Evolutionary conservation across 2,329 filamentous ascomycete species (phyloP).

Genomic region (Nothophoma quercina): DNA sequence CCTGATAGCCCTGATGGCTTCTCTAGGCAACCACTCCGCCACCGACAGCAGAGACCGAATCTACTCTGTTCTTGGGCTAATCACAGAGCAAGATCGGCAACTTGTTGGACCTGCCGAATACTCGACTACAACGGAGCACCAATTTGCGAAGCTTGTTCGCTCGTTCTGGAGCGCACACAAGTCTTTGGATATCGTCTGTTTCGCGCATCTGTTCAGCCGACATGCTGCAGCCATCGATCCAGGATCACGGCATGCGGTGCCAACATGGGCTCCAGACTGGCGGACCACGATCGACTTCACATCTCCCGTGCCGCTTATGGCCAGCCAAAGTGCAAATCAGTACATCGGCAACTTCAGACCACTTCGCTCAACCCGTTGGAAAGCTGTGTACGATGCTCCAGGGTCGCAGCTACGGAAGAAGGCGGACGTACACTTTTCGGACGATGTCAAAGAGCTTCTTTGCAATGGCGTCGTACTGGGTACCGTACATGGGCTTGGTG

Average conservation of each 20-base stretch:
- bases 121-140: conserved; percentile 18
- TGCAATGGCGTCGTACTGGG: conserved; percentile 38
- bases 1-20: conserved; percentile 39
- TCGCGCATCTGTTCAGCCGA: conserved; percentile 38
- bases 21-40: conserved; percentile 38
- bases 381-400: conserved; percentile 37
- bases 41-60: conserved; percentile 40
- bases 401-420: conserved; percentile 24
- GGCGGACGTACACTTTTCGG: conserved; percentile 32
- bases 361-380: conserved; percentile 29
- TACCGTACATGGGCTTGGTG: conserved; percentile 33
- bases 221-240: conserved; percentile 25
- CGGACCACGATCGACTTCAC: conserved; percentile 33
- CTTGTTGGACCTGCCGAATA: conserved; percentile 39
- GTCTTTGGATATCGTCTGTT: conserved; percentile 42
- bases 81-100: conserved; percentile 30
- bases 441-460: conserved; percentile 31
- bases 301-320: conserved; percentile 45
- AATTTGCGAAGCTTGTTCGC: conserved; percentile 39
- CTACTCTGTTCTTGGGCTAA: conserved; percentile 40
- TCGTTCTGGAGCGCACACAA: conserved; percentile 35
- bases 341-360: conserved; percentile 43
- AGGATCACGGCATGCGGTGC: conserved; percentile 19
- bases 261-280: conserved; percentile 43
- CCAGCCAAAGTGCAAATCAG: conserved; percentile 39